phyloP scores from a whole-genome alignment of 2,329 filamentous ascomycete species.

The Exophiala bonariae region DNA sequence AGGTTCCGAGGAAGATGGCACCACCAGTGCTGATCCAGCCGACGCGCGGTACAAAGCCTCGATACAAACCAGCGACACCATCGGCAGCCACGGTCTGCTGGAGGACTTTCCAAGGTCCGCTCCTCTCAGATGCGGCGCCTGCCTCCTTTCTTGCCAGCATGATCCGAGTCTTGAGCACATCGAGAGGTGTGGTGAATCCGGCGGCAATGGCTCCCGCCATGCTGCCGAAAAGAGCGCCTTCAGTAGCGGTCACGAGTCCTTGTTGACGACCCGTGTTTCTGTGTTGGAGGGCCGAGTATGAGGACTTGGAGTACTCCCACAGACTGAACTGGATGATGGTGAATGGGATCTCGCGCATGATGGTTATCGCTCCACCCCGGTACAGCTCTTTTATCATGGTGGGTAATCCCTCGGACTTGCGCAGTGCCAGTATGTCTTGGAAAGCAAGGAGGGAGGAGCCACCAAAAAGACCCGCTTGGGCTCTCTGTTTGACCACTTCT shows the following conservation, averaged over 20 bases:
- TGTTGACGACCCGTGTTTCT: slow-evolving; percentile 46
- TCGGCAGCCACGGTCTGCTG: slow-evolving; percentile 58
- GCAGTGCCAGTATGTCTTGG: slow-evolving; percentile 63
- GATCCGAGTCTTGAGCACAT: slow-evolving; percentile 94
- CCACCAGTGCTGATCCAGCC: slow-evolving; percentile 95
- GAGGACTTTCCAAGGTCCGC: slow-evolving; percentile 53
- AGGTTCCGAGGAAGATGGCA: slow-evolving; percentile 90
- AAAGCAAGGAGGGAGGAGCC: slow-evolving; percentile 68
- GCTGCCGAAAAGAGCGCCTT: slow-evolving; percentile 84
- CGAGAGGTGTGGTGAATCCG: slow-evolving; percentile 84
- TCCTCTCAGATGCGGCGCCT: slow-evolving; percentile 40
- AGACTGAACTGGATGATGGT: slow-evolving; percentile 96
- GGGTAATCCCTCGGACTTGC: slow-evolving; percentile 27
- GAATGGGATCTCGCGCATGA: slow-evolving; percentile 95
- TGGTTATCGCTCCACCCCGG: slow-evolving; percentile 86
- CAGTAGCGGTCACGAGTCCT: slow-evolving; percentile 63
- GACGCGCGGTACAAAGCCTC: slow-evolving; percentile 71
- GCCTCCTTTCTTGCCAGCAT: slow-evolving; percentile 78
- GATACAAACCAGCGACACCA: slow-evolving; percentile 47
- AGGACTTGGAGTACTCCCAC: slow-evolving; percentile 85
- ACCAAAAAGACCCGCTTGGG: slow-evolving; percentile 82
- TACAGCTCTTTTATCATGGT: slow-evolving; percentile 80
- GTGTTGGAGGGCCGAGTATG: slow-evolving; percentile 51
- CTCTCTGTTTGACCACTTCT: slow-evolving; percentile 95
- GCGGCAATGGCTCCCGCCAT: slow-evolving; percentile 82